Base-by-base conservation (phyloP, 495 filamentous ascomycete species). In the Podospora pseudoanserina region DNA sequence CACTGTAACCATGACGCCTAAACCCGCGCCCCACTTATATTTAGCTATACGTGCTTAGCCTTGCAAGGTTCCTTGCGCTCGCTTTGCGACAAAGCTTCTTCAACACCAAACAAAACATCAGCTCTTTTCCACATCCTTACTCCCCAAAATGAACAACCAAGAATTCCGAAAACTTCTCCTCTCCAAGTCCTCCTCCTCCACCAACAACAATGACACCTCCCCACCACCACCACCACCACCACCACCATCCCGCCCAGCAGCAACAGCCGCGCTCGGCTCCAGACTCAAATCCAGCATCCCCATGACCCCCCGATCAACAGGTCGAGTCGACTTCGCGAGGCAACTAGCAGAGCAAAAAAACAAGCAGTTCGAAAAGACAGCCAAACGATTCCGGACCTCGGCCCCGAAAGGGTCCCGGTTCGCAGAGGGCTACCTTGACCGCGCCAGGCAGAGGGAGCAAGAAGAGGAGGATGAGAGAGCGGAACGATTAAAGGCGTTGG, bases 121-220 rank as follows among this genome's bases (percentile, higher is more conserved):
- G 55, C 55, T 58, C 55, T 58, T 19, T 20, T 20, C 3, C 7
- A n/a, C 55, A 58, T 7, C 13, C n/a, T 7, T 19, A 23, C 20
- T 20, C 20, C 18, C 4, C 53, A 71, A 61, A 30, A 99, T 99
- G 95, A 97, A 99, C 77, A 97, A 98, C 86, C 86, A 91, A 19
- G 92, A 99, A 76, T 99, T 99, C 76, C 93, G 95, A 62, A 89
- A 90, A 65, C 87, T 99, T n/a, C 75, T 99, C 9, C 80, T 88
- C 55, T 85, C 79, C 23, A 82, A 81, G 49, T 67, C 77, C 9
- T 70, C 74, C 56, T 16, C 39, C 7, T 73, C 71, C 63, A 77
- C 58, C 63, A 71, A 70, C 69, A 75, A 71, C 67, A 76, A 80
- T 78, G 83, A 79, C 64, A 73, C 64, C 58, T 78, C 81, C 5